Conservation (phyloP, 768 basidiomycete species). For the Suillus alpinus region DNA sequence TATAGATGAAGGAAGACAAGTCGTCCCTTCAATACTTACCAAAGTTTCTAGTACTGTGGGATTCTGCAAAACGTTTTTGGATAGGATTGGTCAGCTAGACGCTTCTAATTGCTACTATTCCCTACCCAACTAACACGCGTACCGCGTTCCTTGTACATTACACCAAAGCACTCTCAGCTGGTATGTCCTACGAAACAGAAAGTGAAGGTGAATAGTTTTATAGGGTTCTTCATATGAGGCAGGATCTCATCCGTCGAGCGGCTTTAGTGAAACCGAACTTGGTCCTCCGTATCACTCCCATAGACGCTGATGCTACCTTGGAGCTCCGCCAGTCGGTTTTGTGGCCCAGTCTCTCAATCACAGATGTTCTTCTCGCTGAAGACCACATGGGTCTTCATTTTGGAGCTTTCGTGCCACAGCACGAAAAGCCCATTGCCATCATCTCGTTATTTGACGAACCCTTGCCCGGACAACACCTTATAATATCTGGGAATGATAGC, state of each 20-base stretch:
- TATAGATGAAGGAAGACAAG: not conserved
- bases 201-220: not conserved
- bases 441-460: constrained; percentile 55
- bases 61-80: not conserved
- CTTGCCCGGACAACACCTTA: constrained; percentile 20
- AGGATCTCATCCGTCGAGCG: not conserved
- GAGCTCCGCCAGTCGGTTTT: constrained; percentile 54
- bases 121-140: not conserved
- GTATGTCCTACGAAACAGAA: not conserved
- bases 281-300: constrained; percentile 23
- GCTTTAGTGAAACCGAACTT: not conserved
- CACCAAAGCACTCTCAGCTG: not conserved
- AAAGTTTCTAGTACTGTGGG: too few species aligned
- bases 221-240: not conserved
- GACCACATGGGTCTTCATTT: constrained; percentile 51
- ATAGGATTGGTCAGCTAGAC: not conserved
- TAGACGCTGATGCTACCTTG: constrained; percentile 44
- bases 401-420: constrained; percentile 47
- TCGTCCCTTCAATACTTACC: not conserved
- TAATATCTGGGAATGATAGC: not conserved
- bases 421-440: constrained; percentile 44
- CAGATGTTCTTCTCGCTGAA: constrained; percentile 50
- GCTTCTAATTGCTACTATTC: too few species aligned
- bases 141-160: not conserved
- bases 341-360: constrained; percentile 50